Conservation (phyloP, 75 land plant genomes). For the Larix kaempferi region DNA sequence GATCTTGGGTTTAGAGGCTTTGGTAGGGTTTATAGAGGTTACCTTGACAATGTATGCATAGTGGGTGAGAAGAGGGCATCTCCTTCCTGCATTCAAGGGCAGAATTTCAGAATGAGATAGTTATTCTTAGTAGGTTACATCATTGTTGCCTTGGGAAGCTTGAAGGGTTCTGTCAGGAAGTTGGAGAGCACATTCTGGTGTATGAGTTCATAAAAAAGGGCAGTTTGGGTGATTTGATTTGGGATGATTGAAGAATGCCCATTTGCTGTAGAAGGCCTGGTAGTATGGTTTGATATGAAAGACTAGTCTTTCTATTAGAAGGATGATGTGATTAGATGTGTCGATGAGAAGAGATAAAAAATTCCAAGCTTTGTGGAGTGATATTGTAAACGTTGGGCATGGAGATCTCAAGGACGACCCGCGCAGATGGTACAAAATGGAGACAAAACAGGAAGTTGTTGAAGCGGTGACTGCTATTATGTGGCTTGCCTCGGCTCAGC, state of each 20-base stretch:
- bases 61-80: slow-evolving; percentile 84
- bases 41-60: slow-evolving; percentile 35
- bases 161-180: slow-evolving; percentile 80
- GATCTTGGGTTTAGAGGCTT: slow-evolving; percentile 85
- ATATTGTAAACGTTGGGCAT: slow-evolving; percentile 53
- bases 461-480: slow-evolving; percentile 21
- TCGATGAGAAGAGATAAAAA: slow-evolving; percentile 45
- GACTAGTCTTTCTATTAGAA: slow-evolving; percentile 47
- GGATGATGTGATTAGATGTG: slow-evolving; percentile 1
- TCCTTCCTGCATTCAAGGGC: slow-evolving; percentile 69
- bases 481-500: slow-evolving; percentile 44
- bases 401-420: slow-evolving; percentile 56
- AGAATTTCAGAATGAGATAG: slow-evolving; percentile 77
- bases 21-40: slow-evolving; percentile 78
- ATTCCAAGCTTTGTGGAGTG: slow-evolving; percentile 75
- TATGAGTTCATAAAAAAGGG: slow-evolving; percentile 44
- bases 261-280: slow-evolving; percentile 34
- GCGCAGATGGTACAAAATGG: slow-evolving; percentile 26
- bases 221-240: slow-evolving; percentile 19
- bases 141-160: slow-evolving; percentile 78
- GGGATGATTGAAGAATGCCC: slow-evolving; percentile 42
- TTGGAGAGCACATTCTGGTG: slow-evolving; percentile 51
- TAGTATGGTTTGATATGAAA: slow-evolving; percentile 24
- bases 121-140: slow-evolving; percentile 76
- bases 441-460: slow-evolving; percentile 1